Evolutionary conservation across 495 filamentous ascomycete genomes (phyloP), one percentile per base, ranked within the genome.

Genomic region (Penicillium argentinense): DNA sequence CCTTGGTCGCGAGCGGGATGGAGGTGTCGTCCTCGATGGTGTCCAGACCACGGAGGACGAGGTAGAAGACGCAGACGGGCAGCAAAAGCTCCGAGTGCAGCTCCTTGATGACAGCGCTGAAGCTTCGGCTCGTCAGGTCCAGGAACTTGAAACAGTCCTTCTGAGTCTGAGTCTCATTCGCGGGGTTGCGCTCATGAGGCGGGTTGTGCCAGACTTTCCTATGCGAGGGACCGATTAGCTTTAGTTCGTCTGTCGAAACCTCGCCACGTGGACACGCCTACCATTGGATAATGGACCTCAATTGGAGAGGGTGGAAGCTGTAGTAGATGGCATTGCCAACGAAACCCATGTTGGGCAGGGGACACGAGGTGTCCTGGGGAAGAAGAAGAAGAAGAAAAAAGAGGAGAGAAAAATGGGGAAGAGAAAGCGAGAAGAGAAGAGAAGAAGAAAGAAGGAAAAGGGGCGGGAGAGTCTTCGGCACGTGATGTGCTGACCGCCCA

Each of bases 21-120:
- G 93, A 96, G 81, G 96, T 97, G 67, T 98, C 93, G 77, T 98
- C 93, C 69, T 98, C 93, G 46, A 98, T 89, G 14, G 93, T 98
- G 64, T 98, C 93, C 36, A 98, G 78, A 7, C 86, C 95, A 39
- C 93, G 85, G 11, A 98, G 77, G 25, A 86, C 81, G 26, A 98
- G 76, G 69, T 98, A 98, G 78, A 98, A 98, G n/a, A 97, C 75
- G 40, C 81, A 83, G 34, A 98, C 77, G 2, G 95, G 89, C 26
- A 96, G 78, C 17, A 97, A 82, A 13, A 98, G 79, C 68, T 98
- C 92, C 0, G 91, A 89, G 58, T 96, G 89, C 12, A 98, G 76
- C 63, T 98, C 93, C 66, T 95, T 82, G 60, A 98, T 98, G 58
- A 98, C 93, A 18, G 91, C 76, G 40, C 83, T 81, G 72, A 98